Conservation (phyloP, 208 protist species). For the Endotrypanum monterogeii region DNA sequence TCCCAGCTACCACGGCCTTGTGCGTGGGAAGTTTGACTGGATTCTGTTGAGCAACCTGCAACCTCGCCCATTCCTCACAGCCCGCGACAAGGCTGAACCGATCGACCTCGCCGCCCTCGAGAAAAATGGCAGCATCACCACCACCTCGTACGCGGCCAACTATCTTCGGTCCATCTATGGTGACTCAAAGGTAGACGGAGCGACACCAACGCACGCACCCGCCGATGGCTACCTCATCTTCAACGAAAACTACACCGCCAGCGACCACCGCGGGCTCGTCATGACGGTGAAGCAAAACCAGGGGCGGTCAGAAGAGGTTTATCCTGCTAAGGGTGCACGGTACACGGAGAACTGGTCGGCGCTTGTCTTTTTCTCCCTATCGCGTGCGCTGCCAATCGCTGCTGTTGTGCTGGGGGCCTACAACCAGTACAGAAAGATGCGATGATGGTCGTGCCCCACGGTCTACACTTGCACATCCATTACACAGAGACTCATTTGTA, state of each 20-base stretch:
- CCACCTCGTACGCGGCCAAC: conserved; percentile 20
- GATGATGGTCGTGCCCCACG: no score
- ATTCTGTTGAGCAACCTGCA: conserved; percentile 71
- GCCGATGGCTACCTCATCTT: conserved; percentile 70
- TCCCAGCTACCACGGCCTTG: conserved; percentile 59
- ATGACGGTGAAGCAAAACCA: conserved; percentile 55
- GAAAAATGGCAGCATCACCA: conserved; percentile 27
- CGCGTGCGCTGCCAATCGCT: conserved; percentile 27
- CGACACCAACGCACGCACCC: conserved; percentile 20
- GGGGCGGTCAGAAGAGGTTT: conserved; percentile 35
- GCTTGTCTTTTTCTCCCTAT: conserved; percentile 36
- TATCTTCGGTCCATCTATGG: conserved; percentile 31
- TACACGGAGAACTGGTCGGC: conserved; percentile 41
- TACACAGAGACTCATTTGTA: no score
- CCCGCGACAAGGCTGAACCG: conserved; percentile 25
- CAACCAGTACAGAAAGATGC: neutral
- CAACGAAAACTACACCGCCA: conserved; percentile 64
- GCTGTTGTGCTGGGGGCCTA: conserved; percentile 26
- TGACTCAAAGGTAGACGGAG: conserved; percentile 12
- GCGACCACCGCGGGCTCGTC: conserved; percentile 73
- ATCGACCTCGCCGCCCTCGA: conserved; percentile 35
- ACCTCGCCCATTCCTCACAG: conserved; percentile 21
- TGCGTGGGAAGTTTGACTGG: conserved; percentile 80
- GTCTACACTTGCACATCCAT: no score
- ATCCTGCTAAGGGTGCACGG: conserved; percentile 45